Conservation (phyloP, 345 rosid species). For the Eucalyptus sp. region DNA sequence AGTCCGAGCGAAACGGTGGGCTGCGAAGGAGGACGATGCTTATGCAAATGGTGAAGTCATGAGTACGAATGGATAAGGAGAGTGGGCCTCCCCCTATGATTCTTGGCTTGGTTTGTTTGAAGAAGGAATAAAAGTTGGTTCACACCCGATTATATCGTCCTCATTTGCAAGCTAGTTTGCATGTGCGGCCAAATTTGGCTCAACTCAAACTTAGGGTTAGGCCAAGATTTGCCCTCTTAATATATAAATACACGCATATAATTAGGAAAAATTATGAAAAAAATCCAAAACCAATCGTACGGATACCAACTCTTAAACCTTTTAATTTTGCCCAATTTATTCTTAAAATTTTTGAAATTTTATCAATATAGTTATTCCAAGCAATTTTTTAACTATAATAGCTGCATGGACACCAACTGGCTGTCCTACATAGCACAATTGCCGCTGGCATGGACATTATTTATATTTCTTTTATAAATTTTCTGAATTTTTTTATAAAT, state of each 20-base stretch:
- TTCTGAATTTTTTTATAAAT: background rate
- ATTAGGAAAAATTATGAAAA: background rate
- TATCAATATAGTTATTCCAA: background rate
- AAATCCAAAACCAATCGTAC: background rate
- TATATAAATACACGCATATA: background rate
- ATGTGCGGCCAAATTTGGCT: background rate
- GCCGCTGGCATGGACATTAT: background rate
- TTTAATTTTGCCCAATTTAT: background rate
- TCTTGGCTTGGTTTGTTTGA: background rate
- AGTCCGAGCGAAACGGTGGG: background rate
- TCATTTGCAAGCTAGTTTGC: background rate
- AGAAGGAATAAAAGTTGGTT: background rate
- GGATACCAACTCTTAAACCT: background rate
- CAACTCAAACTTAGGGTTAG: background rate
- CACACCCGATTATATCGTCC: background rate
- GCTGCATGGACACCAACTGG: rapidly evolving
- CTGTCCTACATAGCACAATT: rapidly evolving
- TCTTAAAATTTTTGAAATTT: background rate
- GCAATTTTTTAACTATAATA: rapidly evolving
- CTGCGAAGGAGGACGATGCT: background rate
- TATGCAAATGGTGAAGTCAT: background rate
- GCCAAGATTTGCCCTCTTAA: background rate
- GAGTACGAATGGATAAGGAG: background rate
- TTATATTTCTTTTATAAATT: background rate
- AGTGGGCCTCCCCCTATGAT: background rate